Evolutionary conservation across 306 rosid species (phyloP).

Genomic region (Crataegus laevigata): DNA sequence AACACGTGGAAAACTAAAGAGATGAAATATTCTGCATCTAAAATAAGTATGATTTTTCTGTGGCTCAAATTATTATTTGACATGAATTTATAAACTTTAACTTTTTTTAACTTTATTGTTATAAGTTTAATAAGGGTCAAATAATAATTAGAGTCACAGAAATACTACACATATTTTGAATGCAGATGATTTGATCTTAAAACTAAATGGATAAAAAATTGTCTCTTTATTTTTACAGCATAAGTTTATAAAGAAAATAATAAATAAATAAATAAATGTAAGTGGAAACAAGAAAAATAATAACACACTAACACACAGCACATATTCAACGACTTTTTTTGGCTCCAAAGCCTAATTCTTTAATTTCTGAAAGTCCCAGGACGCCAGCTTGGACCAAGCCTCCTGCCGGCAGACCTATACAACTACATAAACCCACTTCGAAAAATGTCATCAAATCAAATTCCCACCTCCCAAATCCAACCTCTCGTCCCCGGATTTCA

Average conservation of each 20-base stretch:
- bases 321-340: neutral
- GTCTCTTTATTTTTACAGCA: neutral
- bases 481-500: neutral
- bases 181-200: no score
- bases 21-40: no score
- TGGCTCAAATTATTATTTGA: no score
- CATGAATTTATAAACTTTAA: no score
- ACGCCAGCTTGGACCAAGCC: conserved; percentile 17
- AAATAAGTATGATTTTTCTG: no score
- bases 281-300: neutral
- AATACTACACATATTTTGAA: accelerated
- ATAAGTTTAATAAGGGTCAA: no score
- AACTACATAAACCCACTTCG: neutral
- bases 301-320: neutral
- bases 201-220: neutral
- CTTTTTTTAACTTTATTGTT: accelerated
- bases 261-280: neutral
- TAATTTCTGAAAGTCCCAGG: neutral
- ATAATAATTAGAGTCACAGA: accelerated
- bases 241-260: neutral
- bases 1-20: no score
- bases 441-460: neutral
- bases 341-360: neutral
- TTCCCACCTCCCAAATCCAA: neutral
- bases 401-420: neutral